A percentile compares a stretch with the other conserved stretches of the same genome.
phyloP scores from a whole-genome alignment of 371 early-diverging fungal species.

The Actinomortierella ambigua region DNA sequence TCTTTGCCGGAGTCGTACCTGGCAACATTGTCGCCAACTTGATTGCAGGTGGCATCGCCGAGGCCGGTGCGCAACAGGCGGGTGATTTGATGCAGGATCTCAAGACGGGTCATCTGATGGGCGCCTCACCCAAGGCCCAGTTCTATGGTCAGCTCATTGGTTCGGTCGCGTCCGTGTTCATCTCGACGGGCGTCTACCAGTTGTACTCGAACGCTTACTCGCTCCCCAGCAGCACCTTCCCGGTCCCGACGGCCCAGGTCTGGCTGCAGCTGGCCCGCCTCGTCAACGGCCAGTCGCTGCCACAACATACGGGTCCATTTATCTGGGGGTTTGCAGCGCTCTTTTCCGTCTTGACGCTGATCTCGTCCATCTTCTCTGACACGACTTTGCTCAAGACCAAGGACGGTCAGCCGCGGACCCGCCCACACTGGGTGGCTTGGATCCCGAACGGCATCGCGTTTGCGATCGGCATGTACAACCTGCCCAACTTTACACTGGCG shows the following conservation, averaged over 20 bases:
- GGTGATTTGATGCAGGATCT: constrained; percentile 90
- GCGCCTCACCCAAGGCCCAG: constrained; percentile 84
- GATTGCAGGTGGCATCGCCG: constrained; percentile 87
- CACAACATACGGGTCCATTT: constrained; percentile 65
- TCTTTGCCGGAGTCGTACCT: constrained; percentile 77
- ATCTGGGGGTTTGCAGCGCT: constrained; percentile 60
- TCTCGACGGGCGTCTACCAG: constrained; percentile 71
- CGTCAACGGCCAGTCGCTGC: constrained; percentile 79
- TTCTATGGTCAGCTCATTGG: constrained; percentile 88
- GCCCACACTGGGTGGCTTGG: constrained; percentile 47
- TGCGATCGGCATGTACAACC: constrained; percentile 86
- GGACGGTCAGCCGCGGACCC: constrained; percentile 34
- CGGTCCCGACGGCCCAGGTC: constrained; percentile 79
- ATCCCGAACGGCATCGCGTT: constrained; percentile 82
- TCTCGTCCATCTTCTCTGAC: constrained; percentile 62
- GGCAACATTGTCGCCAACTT: constrained; percentile 79
- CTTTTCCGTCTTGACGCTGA: constrained; percentile 63
- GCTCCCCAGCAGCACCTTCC: constrained; percentile 75
- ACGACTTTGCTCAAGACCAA: constrained; percentile 59
- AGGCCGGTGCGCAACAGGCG: constrained; percentile 75
- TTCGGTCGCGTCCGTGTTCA: constrained; percentile 71
- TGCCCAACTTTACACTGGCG: constrained; percentile 79
- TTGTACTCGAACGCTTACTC: constrained; percentile 75
- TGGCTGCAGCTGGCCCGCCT: constrained; percentile 85
- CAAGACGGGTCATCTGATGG: constrained; percentile 84